phyloP scores from a whole-genome alignment of 169 alveolate genomes.

The Eimeria tenella region DNA sequence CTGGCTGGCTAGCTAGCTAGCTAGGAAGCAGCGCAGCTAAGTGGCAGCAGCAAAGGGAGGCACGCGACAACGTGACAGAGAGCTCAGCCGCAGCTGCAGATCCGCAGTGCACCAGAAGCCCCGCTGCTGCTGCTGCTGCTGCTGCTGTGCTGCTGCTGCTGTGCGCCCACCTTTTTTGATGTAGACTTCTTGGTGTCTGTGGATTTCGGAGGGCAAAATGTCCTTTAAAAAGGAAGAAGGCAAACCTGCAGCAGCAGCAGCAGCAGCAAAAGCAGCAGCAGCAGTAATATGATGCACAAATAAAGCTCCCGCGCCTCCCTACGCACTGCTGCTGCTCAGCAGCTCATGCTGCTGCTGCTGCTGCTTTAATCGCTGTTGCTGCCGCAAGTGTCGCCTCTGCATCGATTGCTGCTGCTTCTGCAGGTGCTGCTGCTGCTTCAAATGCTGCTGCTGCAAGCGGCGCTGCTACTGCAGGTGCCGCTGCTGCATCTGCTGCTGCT shows the following conservation, averaged over 20 bases:
- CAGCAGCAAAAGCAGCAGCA: background rate
- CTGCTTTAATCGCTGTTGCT: background rate
- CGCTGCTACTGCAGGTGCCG: background rate
- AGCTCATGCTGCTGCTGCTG: background rate
- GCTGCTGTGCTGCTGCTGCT: background rate
- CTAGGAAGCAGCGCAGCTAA: background rate
- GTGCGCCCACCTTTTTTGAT: conserved; percentile 53
- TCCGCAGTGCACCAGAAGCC: too few species aligned
- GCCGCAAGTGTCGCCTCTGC: background rate
- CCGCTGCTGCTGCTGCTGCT: background rate
- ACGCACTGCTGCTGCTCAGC: conserved; percentile 25
- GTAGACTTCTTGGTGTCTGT: conserved; percentile 63
- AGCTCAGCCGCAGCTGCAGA: too few species aligned
- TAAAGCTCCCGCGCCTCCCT: background rate
- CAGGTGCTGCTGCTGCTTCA: background rate
- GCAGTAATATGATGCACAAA: background rate
- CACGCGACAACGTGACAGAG: too few species aligned
- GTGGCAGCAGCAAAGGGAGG: too few species aligned
- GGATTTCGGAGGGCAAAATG: conserved; percentile 64
- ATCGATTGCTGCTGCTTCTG: background rate
- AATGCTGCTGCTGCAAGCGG: background rate
- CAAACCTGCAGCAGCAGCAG: conserved; percentile 45
- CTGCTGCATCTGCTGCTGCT: background rate
- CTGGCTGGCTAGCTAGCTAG: background rate
- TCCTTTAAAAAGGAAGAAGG: conserved; percentile 66